Base-by-base conservation (phyloP, 148 eudicot genomes). In the Spergularia marina region DNA sequence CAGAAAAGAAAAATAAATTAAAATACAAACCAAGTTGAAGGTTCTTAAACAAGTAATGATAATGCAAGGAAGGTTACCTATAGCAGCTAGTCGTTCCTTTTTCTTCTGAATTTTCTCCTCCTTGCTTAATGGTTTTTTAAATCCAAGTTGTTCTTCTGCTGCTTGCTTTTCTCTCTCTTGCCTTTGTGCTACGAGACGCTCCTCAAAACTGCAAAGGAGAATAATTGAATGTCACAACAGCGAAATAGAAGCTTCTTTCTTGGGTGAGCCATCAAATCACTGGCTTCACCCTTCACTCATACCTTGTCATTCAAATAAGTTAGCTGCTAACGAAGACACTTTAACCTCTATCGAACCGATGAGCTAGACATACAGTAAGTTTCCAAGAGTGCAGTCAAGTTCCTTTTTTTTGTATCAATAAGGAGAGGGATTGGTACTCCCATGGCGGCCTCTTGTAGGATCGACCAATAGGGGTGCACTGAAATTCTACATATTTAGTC, bases 21-120 rank as follows among this genome's bases (percentile, higher is more conserved):
- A 10, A 15, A 56, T 54, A 20, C 44, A 59, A 54, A 53, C 25
- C 55, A 59, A 34, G 62, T 21, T 34, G 54, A 67, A 44, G n/a
- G 47, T 54, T 12, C 44, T 4, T 34, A 65, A 30, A 13, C 54
- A 20, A 67, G 56, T 44, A 6, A 44, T 44, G 12, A 53, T 53
- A n/a, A 54, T 20, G 57, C 55, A 34, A 53, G 56, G 54, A 60
- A 51, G 40, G 74, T 83, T 91, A 94, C 98, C 98, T 63, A 94
- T 94, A 79, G 98, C 98, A 73, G 98, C 98, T 74, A 94, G 82
- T 55, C 98, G 88, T 82, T 91, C 88, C 83, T 90, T 94, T 84
- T 94, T 94, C 85, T 94, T 91, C 88, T 90, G 89, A 64, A 84
- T 39, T 80, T 77, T 90, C 79, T 94, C 98, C 86, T 94, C 98